Conservation (phyloP, 371 early-diverging fungal species). For the Dichotomocladium elegans region DNA sequence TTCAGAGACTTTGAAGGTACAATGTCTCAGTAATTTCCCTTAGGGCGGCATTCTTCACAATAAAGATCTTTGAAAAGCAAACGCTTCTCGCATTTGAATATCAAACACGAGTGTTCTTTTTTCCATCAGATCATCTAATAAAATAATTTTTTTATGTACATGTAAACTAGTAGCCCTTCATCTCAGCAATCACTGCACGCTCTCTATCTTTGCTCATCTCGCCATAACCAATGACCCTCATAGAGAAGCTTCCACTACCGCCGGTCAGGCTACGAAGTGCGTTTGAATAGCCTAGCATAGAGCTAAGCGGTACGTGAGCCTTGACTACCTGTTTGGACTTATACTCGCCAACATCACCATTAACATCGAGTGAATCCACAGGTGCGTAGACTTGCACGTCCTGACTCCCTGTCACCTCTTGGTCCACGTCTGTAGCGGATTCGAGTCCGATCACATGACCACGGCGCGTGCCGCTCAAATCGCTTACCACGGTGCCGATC, state of each 20-base stretch:
- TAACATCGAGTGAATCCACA: constrained; percentile 36
- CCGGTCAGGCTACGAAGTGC: constrained; percentile 82
- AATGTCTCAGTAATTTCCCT: neutral
- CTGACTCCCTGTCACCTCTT: constrained; percentile 13
- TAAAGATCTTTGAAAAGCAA: neutral
- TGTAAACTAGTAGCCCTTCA: constrained; percentile 47
- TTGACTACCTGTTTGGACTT: constrained; percentile 51
- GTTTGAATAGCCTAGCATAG: constrained; percentile 88
- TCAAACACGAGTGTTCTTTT: neutral
- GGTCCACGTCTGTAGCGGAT: constrained; percentile 30
- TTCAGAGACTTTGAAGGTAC: constrained; percentile 19
- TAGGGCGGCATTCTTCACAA: too few species aligned
- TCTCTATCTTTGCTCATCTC: constrained; percentile 73
- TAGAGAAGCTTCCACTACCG: constrained; percentile 78
- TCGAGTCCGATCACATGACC: constrained; percentile 64
- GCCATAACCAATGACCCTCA: constrained; percentile 85
- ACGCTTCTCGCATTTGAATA: neutral
- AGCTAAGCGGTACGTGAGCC: constrained; percentile 78
- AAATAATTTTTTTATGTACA: too few species aligned
- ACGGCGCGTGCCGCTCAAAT: constrained; percentile 75
- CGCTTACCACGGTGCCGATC: constrained; percentile 79
- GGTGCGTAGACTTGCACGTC: constrained; percentile 50
- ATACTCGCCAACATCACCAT: constrained; percentile 27
- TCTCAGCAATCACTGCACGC: constrained; percentile 63
- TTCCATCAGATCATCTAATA: constrained; percentile 2